Evolutionary conservation across 257 asterid species (phyloP).

Genomic region (Henckelia pumila): DNA sequence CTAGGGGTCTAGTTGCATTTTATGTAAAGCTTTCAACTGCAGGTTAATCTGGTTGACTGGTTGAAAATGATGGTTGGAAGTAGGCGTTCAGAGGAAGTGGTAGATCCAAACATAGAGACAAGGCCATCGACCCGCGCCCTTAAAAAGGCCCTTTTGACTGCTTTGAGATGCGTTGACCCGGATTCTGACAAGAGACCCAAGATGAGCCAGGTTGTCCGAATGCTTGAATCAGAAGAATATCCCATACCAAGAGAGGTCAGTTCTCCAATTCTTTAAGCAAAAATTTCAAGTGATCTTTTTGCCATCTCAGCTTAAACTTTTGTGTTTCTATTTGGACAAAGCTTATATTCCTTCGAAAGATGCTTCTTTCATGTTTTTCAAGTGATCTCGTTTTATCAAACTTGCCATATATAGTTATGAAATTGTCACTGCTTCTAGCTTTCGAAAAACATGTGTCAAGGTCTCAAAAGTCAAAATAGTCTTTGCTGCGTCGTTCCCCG

Average conservation of each 20-base stretch:
- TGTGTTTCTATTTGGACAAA: background rate
- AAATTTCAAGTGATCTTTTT: background rate
- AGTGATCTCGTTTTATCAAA: no score
- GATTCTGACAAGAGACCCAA: slow-evolving; percentile 96
- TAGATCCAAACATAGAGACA: slow-evolving; percentile 76
- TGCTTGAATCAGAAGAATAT: slow-evolving; percentile 98
- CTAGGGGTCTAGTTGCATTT: background rate
- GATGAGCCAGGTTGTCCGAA: slow-evolving; percentile 94
- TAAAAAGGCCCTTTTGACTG: slow-evolving; percentile 88
- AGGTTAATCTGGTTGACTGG: slow-evolving; percentile 99
- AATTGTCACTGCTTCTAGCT: background rate
- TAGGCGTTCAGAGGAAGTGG: slow-evolving; percentile 93
- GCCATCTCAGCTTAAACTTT: background rate
- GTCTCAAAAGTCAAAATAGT: background rate
- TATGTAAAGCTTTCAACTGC: slow-evolving; percentile 12
- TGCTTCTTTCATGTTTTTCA: background rate
- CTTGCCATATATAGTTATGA: background rate
- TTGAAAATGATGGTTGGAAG: slow-evolving; percentile 95
- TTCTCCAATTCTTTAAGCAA: background rate
- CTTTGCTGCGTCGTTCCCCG: background rate
- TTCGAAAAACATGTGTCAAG: background rate
- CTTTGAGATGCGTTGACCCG: slow-evolving; percentile 96
- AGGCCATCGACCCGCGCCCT: slow-evolving; percentile 91
- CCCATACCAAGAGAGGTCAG: slow-evolving; percentile 93
- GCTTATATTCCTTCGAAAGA: background rate